These are phyloP conservation scores for Rhizomucor miehei DNA, from an alignment of 371 early-diverging fungal genomes.

Conservation along the genomic window DNA sequence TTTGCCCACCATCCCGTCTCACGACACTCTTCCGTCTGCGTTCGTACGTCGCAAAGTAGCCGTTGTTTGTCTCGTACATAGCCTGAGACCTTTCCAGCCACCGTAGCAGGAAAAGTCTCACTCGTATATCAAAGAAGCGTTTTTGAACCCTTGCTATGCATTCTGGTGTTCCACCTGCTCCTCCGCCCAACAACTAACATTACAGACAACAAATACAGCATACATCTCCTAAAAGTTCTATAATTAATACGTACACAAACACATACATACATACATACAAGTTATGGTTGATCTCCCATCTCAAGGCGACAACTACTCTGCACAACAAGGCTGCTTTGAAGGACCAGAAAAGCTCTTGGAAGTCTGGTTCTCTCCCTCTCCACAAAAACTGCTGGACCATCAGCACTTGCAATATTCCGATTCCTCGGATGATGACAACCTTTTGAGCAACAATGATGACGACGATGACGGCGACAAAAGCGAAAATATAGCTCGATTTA, in stretches of 20 bases:
- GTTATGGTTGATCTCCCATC: constrained; percentile 17
- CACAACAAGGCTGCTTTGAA: constrained; percentile 66
- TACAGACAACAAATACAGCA: constrained; percentile 1
- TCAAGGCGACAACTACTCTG: constrained; percentile 42
- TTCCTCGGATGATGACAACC: constrained; percentile 23
- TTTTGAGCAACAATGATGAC: constrained; percentile 6
- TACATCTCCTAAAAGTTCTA: constrained; percentile 1
- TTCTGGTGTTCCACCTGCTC: constrained; percentile 13
- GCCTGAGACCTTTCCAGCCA: constrained; percentile 20
- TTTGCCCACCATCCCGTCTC: constrained; percentile 23
- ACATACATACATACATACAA: constrained; percentile 2
- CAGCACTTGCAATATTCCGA: constrained; percentile 28
- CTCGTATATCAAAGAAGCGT: neutral
- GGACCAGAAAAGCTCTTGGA: constrained; percentile 96
- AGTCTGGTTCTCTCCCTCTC: constrained; percentile 58
- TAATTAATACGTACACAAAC: constrained; percentile 1
- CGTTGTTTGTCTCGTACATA: constrained; percentile 16
- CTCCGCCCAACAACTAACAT: constrained; percentile 8
- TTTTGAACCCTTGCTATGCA: constrained; percentile 6
- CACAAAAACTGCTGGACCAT: constrained; percentile 37
- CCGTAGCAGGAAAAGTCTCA: constrained; percentile 7
- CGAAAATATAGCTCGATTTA: constrained; percentile 25
- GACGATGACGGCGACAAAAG: constrained; percentile 23
- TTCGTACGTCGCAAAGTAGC: constrained; percentile 15
- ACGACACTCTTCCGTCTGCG: constrained; percentile 7